Percentiles rank a stretch among this genome's conserved stretches.
phyloP scores from a whole-genome alignment of 78 protist genomes.

The Guillardia theta region DNA sequence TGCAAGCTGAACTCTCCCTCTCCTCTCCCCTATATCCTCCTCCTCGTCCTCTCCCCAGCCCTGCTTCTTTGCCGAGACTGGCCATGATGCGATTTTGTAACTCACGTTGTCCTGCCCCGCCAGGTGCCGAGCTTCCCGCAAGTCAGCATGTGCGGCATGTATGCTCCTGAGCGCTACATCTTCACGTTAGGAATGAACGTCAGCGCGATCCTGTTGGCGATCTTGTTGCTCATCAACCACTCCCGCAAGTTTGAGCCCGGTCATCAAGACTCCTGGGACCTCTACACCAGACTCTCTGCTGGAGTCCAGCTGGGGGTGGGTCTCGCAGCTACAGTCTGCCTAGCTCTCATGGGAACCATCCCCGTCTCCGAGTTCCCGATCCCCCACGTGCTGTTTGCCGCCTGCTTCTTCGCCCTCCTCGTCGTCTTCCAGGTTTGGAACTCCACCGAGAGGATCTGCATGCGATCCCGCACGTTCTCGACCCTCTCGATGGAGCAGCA shows the following conservation, averaged over 20 bases:
- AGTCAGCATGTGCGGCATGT: constrained; percentile 11
- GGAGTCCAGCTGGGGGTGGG: background rate
- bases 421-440: background rate
- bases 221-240: background rate
- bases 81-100: background rate
- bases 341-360: background rate
- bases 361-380: constrained; percentile 8
- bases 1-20: no score
- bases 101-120: background rate
- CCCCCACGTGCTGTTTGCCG: background rate
- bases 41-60: background rate
- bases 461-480: background rate
- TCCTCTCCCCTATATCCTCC: background rate
- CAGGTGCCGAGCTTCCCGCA: background rate
- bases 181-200: background rate
- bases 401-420: background rate
- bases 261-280: no score
- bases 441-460: background rate
- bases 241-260: no score
- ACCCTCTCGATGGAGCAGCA: background rate
- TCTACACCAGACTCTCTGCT: background rate
- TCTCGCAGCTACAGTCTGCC: background rate
- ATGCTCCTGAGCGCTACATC: background rate
- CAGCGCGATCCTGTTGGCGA: background rate
- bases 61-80: background rate